A percentile compares a stretch with the other conserved stretches of the same genome.
phyloP scores from a whole-genome alignment of 345 rosid species.

The Gossypium raimondii region DNA sequence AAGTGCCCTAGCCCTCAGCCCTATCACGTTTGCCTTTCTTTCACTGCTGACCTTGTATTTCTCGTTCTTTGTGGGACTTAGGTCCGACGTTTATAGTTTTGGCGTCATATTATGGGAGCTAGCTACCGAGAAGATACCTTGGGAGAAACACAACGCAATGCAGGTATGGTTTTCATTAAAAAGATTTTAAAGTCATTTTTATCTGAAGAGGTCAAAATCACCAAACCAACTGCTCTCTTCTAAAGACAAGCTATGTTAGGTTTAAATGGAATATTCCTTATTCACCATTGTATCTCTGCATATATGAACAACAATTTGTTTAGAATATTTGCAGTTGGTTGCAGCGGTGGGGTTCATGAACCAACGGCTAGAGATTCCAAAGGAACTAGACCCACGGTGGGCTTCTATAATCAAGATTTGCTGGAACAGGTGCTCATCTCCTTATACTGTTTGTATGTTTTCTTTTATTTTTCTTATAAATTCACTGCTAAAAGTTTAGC shows the following conservation, averaged over 20 bases:
- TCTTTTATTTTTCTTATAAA: slow-evolving; percentile 2
- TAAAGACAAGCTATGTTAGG: not conserved
- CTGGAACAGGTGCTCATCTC: slow-evolving; percentile 70
- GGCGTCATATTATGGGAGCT: slow-evolving; percentile 97
- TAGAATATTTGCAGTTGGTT: slow-evolving; percentile 62
- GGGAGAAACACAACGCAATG: slow-evolving; percentile 94
- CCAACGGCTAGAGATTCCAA: slow-evolving; percentile 84
- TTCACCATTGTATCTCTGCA: not conserved
- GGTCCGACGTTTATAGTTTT: slow-evolving; percentile 95
- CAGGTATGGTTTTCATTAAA: slow-evolving; percentile 52
- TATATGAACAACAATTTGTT: not conserved
- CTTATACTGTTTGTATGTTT: not conserved
- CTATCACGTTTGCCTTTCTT: not conserved
- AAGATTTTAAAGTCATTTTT: not conserved
- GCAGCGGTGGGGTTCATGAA: slow-evolving; percentile 99
- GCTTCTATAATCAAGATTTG: slow-evolving; percentile 79
- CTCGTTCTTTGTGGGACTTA: slow-evolving; percentile 26
- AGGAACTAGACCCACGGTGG: slow-evolving; percentile 78
- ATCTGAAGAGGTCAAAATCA: not conserved
- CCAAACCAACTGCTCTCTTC: slow-evolving; percentile 1
- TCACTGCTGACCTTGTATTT: slow-evolving; percentile 15
- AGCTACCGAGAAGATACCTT: slow-evolving; percentile 91
- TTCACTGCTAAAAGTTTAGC: not conserved
- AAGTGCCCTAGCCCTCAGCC: not conserved
- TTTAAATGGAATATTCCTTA: not conserved